A percentile compares a stretch with the other conserved stretches of the same genome.
phyloP scores from a whole-genome alignment of 2,329 filamentous ascomycete genomes.

The Diaporthe vexans region DNA sequence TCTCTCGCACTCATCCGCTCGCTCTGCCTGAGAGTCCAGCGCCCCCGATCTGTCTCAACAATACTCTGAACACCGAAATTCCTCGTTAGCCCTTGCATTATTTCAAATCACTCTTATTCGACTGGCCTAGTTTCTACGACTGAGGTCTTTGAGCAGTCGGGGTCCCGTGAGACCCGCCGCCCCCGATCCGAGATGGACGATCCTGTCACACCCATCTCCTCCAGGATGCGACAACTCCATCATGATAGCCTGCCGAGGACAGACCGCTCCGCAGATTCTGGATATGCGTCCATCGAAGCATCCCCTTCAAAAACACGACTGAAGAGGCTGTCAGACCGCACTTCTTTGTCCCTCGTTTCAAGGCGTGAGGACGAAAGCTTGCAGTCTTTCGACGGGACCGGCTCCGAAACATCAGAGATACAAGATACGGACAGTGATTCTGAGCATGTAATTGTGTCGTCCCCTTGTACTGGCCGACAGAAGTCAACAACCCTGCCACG shows the following conservation, averaged over 20 bases:
- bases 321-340: not conserved
- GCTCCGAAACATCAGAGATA: slow-evolving; percentile 36
- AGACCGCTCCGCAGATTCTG: slow-evolving; percentile 40
- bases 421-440: not conserved
- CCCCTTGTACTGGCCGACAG: not conserved
- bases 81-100: not conserved
- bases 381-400: slow-evolving; percentile 39
- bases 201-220: slow-evolving; percentile 21
- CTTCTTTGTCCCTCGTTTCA: slow-evolving; percentile 21
- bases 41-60: slow-evolving; percentile 1
- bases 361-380: slow-evolving; percentile 15
- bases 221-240: slow-evolving; percentile 23
- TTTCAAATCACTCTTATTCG: slow-evolving; percentile 19
- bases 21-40: not conserved
- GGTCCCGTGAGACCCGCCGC: not conserved
- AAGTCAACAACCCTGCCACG: slow-evolving; percentile 35
- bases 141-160: not conserved
- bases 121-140: not conserved
- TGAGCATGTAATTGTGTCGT: not conserved
- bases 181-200: slow-evolving; percentile 24
- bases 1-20: slow-evolving; percentile 11
- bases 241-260: slow-evolving; percentile 26
- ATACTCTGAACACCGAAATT: not conserved
- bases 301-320: slow-evolving; percentile 21
- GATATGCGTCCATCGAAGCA: slow-evolving; percentile 40